Evolutionary conservation across 2,329 filamentous ascomycete species (phyloP).

Genomic region (Neofusicoccum parvum): DNA sequence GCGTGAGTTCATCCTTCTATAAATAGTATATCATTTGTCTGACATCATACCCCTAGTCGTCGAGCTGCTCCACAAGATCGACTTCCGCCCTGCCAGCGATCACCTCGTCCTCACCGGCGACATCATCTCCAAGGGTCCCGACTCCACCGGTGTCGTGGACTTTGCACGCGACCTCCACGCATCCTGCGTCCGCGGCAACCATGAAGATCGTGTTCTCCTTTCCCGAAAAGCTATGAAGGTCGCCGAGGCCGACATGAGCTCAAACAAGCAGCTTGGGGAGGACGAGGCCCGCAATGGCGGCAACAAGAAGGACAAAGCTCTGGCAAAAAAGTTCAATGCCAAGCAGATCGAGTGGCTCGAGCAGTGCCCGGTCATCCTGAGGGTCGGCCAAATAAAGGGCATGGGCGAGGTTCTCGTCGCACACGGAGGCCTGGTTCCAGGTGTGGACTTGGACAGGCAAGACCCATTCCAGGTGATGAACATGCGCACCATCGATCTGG

Average conservation of each 20-base stretch:
- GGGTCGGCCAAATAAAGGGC: slow-evolving; percentile 63
- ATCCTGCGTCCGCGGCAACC: slow-evolving; percentile 85
- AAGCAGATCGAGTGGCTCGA: slow-evolving; percentile 71
- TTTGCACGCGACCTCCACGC: slow-evolving; percentile 73
- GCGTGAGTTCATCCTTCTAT: slow-evolving; percentile 45
- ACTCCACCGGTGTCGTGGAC: slow-evolving; percentile 76
- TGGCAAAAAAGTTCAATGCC: slow-evolving; percentile 56
- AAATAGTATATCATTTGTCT: not conserved
- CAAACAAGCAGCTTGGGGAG: slow-evolving; percentile 34
- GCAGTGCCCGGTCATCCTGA: slow-evolving; percentile 75
- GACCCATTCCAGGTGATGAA: slow-evolving; percentile 87
- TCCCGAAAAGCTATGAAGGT: slow-evolving; percentile 49
- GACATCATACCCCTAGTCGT: slow-evolving; percentile 39
- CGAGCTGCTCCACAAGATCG: slow-evolving; percentile 66
- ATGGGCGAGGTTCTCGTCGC: slow-evolving; percentile 72
- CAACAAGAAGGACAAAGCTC: not conserved
- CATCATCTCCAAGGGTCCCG: slow-evolving; percentile 77
- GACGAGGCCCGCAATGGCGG: slow-evolving; percentile 50
- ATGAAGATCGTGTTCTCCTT: slow-evolving; percentile 84
- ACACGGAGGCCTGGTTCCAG: slow-evolving; percentile 83
- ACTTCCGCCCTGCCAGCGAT: slow-evolving; percentile 62
- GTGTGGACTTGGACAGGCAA: slow-evolving; percentile 67
- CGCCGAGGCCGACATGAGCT: slow-evolving; percentile 33
- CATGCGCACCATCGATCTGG: slow-evolving; percentile 77
- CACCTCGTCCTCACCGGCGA: slow-evolving; percentile 43